Evolutionary conservation across 495 filamentous ascomycete genomes (phyloP).

Genomic region (Choiromyces venosus): DNA sequence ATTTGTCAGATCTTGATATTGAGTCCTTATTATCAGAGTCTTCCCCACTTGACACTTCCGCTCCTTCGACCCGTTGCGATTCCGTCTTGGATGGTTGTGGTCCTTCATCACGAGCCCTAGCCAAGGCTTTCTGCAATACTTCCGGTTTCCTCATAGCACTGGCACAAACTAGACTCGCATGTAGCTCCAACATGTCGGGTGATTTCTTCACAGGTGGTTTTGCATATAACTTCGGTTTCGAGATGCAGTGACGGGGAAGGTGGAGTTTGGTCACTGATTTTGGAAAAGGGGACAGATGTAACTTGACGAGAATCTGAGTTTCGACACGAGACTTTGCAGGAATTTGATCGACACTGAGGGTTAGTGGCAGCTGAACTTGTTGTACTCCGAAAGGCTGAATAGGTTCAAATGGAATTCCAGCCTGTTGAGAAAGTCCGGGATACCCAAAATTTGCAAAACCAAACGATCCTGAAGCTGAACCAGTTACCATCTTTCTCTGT

Average conservation of each 20-base stretch:
- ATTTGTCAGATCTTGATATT: conserved; percentile 41
- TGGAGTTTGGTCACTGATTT: conserved; percentile 69
- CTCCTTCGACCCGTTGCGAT: conserved; percentile 28
- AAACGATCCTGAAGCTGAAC: neutral
- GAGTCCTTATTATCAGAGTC: conserved; percentile 34
- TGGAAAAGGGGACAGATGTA: conserved; percentile 69
- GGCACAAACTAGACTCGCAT: conserved; percentile 76
- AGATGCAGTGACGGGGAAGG: conserved; percentile 79
- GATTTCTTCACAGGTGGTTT: conserved; percentile 56
- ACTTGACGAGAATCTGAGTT: conserved; percentile 79
- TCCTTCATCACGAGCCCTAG: conserved; percentile 54
- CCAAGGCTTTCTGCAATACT: conserved; percentile 58
- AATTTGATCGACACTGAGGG: conserved; percentile 35
- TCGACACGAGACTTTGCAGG: conserved; percentile 78
- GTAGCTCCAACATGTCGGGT: conserved; percentile 72
- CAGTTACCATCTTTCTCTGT: neutral
- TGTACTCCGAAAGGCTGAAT: neutral
- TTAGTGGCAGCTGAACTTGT: conserved; percentile 32
- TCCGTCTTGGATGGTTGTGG: conserved; percentile 38
- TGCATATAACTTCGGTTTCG: conserved; percentile 79
- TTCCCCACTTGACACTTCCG: conserved; percentile 36
- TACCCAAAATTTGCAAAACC: neutral
- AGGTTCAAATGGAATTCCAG: neutral
- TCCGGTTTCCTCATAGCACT: conserved; percentile 80
- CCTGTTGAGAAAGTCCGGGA: neutral